A percentile compares a stretch with the other conserved stretches of the same genome.
phyloP scores from a whole-genome alignment of 2,329 filamentous ascomycete genomes.

The Thermochaetoides dissita region DNA sequence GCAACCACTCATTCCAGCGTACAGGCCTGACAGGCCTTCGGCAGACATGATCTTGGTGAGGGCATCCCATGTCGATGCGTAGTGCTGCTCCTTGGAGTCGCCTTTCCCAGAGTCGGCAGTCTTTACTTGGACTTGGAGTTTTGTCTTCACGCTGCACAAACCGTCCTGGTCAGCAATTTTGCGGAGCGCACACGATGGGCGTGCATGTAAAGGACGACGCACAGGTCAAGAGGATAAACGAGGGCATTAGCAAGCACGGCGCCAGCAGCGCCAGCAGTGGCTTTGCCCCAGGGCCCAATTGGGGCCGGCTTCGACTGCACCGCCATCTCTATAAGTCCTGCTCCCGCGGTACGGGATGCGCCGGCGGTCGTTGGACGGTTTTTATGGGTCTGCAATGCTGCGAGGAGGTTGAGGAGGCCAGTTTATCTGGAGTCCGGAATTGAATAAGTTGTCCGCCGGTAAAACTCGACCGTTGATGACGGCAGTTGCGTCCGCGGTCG shows the following conservation, averaged over 20 bases:
- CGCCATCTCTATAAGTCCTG: constrained; percentile 26
- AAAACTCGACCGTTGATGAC: constrained; percentile 9
- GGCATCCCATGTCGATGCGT: constrained; percentile 77
- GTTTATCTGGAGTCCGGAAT: background rate
- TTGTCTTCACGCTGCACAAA: constrained; percentile 72
- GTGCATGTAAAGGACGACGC: constrained; percentile 24
- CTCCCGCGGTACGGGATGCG: constrained; percentile 3
- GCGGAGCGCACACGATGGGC: background rate
- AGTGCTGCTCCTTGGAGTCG: constrained; percentile 47
- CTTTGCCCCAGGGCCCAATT: constrained; percentile 84
- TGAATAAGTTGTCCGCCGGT: constrained; percentile 4
- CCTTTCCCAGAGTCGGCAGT: constrained; percentile 29
- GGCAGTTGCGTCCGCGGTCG: constrained; percentile 6
- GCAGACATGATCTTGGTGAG: constrained; percentile 67
- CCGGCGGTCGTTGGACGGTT: background rate
- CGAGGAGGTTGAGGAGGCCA: background rate
- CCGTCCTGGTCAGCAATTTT: constrained; percentile 1
- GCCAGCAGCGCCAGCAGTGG: constrained; percentile 81
- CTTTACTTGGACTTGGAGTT: constrained; percentile 88
- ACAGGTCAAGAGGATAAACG: constrained; percentile 96
- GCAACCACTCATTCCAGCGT: constrained; percentile 75
- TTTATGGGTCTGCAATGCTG: background rate
- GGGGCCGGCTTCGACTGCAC: constrained; percentile 49
- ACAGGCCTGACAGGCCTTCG: constrained; percentile 72
- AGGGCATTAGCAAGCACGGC: constrained; percentile 89